A percentile compares a stretch with the other conserved stretches of the same genome.
phyloP scores from a whole-genome alignment of 345 rosid genomes.

The Microcos paniculata region DNA sequence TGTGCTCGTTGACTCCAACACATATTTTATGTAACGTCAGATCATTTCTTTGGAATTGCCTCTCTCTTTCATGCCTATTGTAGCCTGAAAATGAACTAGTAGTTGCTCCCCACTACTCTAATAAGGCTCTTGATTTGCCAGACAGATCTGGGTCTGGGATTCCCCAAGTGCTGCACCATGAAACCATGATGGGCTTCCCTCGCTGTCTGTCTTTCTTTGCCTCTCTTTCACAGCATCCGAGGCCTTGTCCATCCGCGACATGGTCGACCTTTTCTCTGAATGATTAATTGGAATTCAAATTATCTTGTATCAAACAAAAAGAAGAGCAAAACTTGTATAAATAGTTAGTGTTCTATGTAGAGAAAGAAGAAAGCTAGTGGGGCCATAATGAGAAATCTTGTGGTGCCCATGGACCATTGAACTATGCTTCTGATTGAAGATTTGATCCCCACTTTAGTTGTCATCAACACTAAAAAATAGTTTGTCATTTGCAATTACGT shows the following conservation, averaged over 20 bases:
- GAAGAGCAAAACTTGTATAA: background rate
- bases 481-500: background rate
- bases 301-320: background rate
- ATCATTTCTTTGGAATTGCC: background rate
- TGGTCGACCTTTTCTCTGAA: background rate
- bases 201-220: no score
- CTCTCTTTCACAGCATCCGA: background rate
- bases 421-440: conserved; percentile 24
- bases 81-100: background rate
- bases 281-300: background rate
- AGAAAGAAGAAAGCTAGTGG: background rate
- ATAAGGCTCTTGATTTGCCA: background rate
- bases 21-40: background rate
- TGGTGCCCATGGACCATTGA: background rate
- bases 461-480: background rate
- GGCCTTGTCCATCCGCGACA: no score
- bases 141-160: background rate
- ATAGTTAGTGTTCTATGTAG: background rate
- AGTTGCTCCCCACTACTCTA: background rate
- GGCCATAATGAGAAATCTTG: background rate
- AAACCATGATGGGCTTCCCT: background rate
- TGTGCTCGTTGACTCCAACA: conserved; percentile 15
- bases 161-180: conserved; percentile 4
- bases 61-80: background rate
- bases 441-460: background rate